Percentiles rank a stretch among this genome's conserved stretches.
Conservation (phyloP, 2,329 filamentous ascomycete species). For the Alternaria sp. region DNA sequence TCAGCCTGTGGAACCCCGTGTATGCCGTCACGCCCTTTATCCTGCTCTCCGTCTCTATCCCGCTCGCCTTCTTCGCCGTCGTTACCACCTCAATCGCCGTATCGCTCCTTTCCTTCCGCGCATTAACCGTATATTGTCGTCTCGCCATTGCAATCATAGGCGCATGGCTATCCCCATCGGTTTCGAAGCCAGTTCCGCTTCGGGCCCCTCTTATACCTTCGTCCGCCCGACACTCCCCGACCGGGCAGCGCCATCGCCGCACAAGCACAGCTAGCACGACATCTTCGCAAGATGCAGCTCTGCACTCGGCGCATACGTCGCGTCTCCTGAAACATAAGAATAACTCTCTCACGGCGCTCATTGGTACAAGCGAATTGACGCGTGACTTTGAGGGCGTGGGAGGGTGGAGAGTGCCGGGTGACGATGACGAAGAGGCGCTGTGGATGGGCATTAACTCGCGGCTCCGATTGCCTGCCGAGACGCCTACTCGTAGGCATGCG, state of each 20-base stretch:
- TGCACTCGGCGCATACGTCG: slow-evolving; percentile 18
- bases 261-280: slow-evolving; percentile 31
- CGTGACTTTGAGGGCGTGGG: slow-evolving; percentile 55
- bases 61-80: slow-evolving; percentile 48
- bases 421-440: slow-evolving; percentile 51
- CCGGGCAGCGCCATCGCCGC: slow-evolving; percentile 31
- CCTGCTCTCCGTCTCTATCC: slow-evolving; percentile 49
- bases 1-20: slow-evolving; percentile 37
- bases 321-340: slow-evolving; percentile 36
- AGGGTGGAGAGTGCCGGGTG: slow-evolving; percentile 48
- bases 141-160: slow-evolving; percentile 49
- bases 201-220: slow-evolving; percentile 14
- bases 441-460: slow-evolving; percentile 55
- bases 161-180: slow-evolving; percentile 42
- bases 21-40: slow-evolving; percentile 45
- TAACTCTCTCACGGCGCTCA: slow-evolving; percentile 43
- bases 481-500: slow-evolving; percentile 38
- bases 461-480: slow-evolving; percentile 46
- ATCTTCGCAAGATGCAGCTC: slow-evolving; percentile 26
- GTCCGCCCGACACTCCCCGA: slow-evolving; percentile 31
- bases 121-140: slow-evolving; percentile 52
- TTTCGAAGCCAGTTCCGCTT: slow-evolving; percentile 20
- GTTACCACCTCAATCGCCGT: slow-evolving; percentile 50
- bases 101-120: slow-evolving; percentile 48
- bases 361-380: slow-evolving; percentile 40